These are phyloP conservation scores for Stemphylium vesicarium DNA, from an alignment of 2,329 filamentous ascomycete species.

Conservation along the genomic window DNA sequence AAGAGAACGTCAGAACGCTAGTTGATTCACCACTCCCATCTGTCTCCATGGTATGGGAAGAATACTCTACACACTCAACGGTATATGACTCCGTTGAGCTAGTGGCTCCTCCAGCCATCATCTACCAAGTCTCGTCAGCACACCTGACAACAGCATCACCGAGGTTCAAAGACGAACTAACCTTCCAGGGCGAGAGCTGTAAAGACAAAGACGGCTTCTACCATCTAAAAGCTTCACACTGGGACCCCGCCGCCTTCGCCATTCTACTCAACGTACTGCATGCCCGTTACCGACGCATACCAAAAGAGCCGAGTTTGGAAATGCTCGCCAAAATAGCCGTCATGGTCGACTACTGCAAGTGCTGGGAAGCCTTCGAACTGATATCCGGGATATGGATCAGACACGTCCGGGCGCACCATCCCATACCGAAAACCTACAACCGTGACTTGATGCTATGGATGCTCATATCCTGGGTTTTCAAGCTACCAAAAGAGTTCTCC, in stretches of 20 bases:
- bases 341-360: slow-evolving; percentile 53
- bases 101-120: neutral
- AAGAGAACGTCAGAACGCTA: neutral
- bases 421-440: slow-evolving; percentile 13
- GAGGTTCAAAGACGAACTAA: slow-evolving; percentile 3
- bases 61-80: neutral
- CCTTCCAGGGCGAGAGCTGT: neutral
- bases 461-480: slow-evolving; percentile 28
- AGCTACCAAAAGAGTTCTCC: slow-evolving; percentile 13
- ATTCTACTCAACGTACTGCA: slow-evolving; percentile 56
- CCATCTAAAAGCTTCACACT: slow-evolving; percentile 14
- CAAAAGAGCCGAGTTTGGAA: slow-evolving; percentile 49
- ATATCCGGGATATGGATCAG: slow-evolving; percentile 54
- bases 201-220: slow-evolving; percentile 8
- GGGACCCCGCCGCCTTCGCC: slow-evolving; percentile 50
- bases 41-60: neutral
- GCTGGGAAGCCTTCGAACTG: slow-evolving; percentile 52
- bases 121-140: slow-evolving; percentile 8
- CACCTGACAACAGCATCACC: slow-evolving; percentile 7
- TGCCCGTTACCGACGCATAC: slow-evolving; percentile 50
- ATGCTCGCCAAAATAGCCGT: slow-evolving; percentile 54
- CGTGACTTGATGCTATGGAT: slow-evolving; percentile 36
- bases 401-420: slow-evolving; percentile 7
- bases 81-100: neutral
- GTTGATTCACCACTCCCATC: neutral